Evolutionary conservation across 352 stramenopile species (phyloP).

Genomic region (Pythium folliculosum): DNA sequence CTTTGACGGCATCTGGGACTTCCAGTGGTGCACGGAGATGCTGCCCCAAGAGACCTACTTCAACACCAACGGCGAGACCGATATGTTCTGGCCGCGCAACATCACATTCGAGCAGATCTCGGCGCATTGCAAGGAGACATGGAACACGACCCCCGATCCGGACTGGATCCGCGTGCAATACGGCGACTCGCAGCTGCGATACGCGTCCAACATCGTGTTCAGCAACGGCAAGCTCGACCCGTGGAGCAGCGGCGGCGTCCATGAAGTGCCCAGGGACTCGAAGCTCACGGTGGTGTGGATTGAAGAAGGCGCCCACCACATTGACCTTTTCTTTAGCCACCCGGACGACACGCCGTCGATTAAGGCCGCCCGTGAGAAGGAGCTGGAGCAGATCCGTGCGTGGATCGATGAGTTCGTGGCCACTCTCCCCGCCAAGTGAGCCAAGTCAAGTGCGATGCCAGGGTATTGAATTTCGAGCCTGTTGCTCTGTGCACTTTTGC

Average conservation of each 20-base stretch:
- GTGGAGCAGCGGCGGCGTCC: slow-evolving; percentile 91
- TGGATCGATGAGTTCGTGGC: slow-evolving; percentile 84
- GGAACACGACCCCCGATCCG: slow-evolving; percentile 69
- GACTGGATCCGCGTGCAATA: slow-evolving; percentile 78
- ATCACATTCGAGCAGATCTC: slow-evolving; percentile 62
- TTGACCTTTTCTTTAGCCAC: slow-evolving; percentile 94
- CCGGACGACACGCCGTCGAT: slow-evolving; percentile 84
- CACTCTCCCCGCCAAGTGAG: slow-evolving; percentile 11
- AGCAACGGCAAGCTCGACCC: slow-evolving; percentile 94
- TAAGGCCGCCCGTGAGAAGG: slow-evolving; percentile 59
- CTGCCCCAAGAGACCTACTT: slow-evolving; percentile 89
- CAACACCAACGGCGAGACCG: slow-evolving; percentile 80
- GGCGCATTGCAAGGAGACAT: slow-evolving; percentile 63
- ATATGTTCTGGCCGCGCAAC: slow-evolving; percentile 92
- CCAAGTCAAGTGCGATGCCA: not conserved
- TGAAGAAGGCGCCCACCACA: slow-evolving; percentile 83
- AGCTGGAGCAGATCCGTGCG: slow-evolving; percentile 76
- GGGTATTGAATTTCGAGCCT: not conserved
- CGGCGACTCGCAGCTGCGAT: slow-evolving; percentile 57
- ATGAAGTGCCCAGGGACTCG: slow-evolving; percentile 46
- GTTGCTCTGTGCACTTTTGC: too few species aligned
- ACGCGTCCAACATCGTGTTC: slow-evolving; percentile 94
- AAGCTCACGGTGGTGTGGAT: slow-evolving; percentile 74
- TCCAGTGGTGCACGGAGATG: slow-evolving; percentile 93
- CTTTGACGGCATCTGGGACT: slow-evolving; percentile 90